A percentile compares a stretch with the other conserved stretches of the same genome.
Evolutionary conservation across 1,139 yeast genomes (phyloP).

Genomic region (Lodderomyces beijingensis): DNA sequence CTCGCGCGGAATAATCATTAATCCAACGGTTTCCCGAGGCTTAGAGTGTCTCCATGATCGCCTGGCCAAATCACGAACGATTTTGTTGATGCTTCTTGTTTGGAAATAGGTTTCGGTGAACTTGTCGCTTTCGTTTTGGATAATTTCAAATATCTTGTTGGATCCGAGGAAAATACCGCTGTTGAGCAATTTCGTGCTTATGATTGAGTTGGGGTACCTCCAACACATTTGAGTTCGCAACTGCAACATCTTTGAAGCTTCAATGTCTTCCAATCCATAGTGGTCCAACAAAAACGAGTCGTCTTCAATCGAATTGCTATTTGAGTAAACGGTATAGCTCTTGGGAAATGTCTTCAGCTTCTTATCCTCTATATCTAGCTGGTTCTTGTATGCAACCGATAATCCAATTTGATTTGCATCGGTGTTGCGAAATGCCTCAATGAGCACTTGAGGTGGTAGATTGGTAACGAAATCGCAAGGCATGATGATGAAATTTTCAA

Average conservation of each 20-base stretch:
- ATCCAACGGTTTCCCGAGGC: slow-evolving; percentile 56
- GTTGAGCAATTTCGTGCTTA: slow-evolving; percentile 71
- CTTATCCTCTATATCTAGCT: slow-evolving; percentile 72
- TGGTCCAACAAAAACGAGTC: slow-evolving; percentile 61
- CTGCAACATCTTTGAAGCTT: slow-evolving; percentile 63
- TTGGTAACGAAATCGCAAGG: slow-evolving; percentile 95
- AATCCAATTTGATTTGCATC: slow-evolving; percentile 64
- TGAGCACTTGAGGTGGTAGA: slow-evolving; percentile 81
- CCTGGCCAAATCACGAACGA: slow-evolving; percentile 83
- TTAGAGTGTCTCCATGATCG: slow-evolving; percentile 83
- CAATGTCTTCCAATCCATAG: slow-evolving; percentile 62
- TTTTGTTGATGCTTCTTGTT: slow-evolving; percentile 55
- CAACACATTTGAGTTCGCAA: slow-evolving; percentile 85
- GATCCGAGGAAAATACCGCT: slow-evolving; percentile 81
- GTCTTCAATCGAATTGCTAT: slow-evolving; percentile 44
- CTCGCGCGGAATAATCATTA: slow-evolving; percentile 60
- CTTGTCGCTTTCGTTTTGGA: slow-evolving; percentile 27
- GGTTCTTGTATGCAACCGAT: slow-evolving; percentile 67
- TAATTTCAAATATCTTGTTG: slow-evolving; percentile 40
- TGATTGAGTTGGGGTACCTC: slow-evolving; percentile 75
- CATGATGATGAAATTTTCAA: slow-evolving; percentile 60
- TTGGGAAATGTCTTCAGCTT: slow-evolving; percentile 53
- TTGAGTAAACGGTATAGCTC: slow-evolving; percentile 41
- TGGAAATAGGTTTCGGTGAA: slow-evolving; percentile 37
- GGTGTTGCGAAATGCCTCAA: slow-evolving; percentile 77